Base-by-base conservation (phyloP, 164 flowering plant species). In the Echeveria elegans region DNA sequence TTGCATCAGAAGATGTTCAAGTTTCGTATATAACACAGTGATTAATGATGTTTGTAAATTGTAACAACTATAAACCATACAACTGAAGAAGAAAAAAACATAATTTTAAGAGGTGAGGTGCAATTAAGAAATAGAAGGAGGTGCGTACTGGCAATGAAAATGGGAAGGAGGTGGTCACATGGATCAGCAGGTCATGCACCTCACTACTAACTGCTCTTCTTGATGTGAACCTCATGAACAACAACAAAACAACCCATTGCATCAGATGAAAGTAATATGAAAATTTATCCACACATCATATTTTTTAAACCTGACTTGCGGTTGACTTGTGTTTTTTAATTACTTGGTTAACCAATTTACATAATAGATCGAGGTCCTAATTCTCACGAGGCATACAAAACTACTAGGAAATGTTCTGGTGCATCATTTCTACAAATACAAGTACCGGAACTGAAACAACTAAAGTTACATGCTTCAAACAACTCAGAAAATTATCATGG, bases 1-100 rank as follows among this genome's bases (percentile, higher is more conserved):
- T 70, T 82, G 78, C 88, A 84, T 85, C 61, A 89, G 71, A 36
- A 84, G 78, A 67, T 89, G 89, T 70, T 88, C 92, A 30, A 88
- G 83, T 79, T 86, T 89, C 97, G 86, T 89, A 26, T 26, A 53
- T n/a, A 10, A 2, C 8, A 53, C 12, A 24, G 26, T 26, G 18
- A 53, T 26, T 24, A 4, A 14, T 26, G 60, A 5, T 52, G 60
- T 40, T 40, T 52, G 28, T 52, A 23, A 52, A 7, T 34, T 34
- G n/a, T 29, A 1, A 24, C 11, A 8, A 24, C 10, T 2, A 28
- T 10, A 12, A 23, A 23, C 24, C 10, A 24, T 8, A 10, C 24
- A 19, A 50, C 4, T 50, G 24, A n/a, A n/a, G 5, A 18, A 48
- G 4, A n/a, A 21, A 14, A 53, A 24, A 24, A 23, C 29, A 53